Evolutionary conservation across 2,329 filamentous ascomycete species (phyloP).

Genomic region (Apiospora arundinis): DNA sequence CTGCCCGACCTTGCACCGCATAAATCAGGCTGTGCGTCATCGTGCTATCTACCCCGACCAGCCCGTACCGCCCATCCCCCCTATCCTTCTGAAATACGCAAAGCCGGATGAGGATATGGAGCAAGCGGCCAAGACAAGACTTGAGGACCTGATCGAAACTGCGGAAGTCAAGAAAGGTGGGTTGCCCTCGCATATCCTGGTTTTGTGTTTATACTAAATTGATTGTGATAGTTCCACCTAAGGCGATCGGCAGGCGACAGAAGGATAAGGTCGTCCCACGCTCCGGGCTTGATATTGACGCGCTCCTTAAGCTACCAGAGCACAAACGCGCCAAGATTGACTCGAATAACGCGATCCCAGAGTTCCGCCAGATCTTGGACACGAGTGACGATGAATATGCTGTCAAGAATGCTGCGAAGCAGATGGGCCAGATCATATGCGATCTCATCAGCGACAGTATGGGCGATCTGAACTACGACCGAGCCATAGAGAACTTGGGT

Average conservation of each 20-base stretch:
- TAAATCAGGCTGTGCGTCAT: constrained; percentile 84
- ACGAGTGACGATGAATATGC: constrained; percentile 64
- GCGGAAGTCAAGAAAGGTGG: constrained; percentile 85
- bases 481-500: constrained; percentile 76
- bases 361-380: constrained; percentile 82
- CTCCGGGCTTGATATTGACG: constrained; percentile 87
- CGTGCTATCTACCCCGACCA: constrained; percentile 78
- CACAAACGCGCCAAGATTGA: constrained; percentile 49
- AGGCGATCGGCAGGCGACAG: constrained; percentile 74
- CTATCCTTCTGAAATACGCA: constrained; percentile 75
- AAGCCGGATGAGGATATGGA: constrained; percentile 73
- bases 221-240: constrained; percentile 69
- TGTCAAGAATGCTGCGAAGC: constrained; percentile 72
- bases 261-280: constrained; percentile 79
- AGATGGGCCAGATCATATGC: constrained; percentile 76
- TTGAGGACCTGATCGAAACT: constrained; percentile 69
- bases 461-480: constrained; percentile 76
- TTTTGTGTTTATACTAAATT: neutral
- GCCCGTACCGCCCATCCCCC: constrained; percentile 65
- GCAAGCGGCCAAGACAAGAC: constrained; percentile 57
- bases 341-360: constrained; percentile 80
- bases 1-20: constrained; percentile 84
- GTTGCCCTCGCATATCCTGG: constrained; percentile 7
- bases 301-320: constrained; percentile 62
- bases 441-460: constrained; percentile 74